Evolutionary conservation across 305 asterid species (phyloP).

Genomic region (Fraxinus latifolia): DNA sequence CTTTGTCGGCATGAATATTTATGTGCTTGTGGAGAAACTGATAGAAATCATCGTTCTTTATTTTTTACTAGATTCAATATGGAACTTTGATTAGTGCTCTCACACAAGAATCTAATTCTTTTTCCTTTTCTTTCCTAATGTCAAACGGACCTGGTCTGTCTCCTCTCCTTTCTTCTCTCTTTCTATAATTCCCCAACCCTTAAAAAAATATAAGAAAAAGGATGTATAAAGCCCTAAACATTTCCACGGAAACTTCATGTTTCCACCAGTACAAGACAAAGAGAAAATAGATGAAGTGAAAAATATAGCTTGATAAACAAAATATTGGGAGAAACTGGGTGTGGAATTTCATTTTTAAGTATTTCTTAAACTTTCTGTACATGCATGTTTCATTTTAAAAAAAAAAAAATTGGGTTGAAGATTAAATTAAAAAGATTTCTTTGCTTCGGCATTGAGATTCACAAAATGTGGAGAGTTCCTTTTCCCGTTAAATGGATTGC

Average conservation of each 20-base stretch:
- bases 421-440: not conserved
- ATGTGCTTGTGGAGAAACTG: slow-evolving; percentile 13
- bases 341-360: not conserved
- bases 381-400: not conserved
- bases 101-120: not conserved
- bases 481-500: not conserved
- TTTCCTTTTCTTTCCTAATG: not conserved
- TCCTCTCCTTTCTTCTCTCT: not conserved
- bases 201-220: not conserved
- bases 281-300: not conserved
- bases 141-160: not conserved
- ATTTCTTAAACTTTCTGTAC: not conserved
- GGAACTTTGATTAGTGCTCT: not conserved
- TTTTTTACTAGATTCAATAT: not conserved
- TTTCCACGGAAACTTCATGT: not conserved
- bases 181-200: not conserved
- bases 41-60: not conserved
- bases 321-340: not conserved
- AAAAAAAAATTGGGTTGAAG: not conserved
- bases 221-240: not conserved
- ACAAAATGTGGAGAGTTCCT: not conserved
- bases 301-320: not conserved
- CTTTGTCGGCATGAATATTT: slow-evolving; percentile 11
- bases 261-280: not conserved
- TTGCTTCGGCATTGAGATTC: not conserved